Evolutionary conservation across 2,329 filamentous ascomycete genomes (phyloP), one percentile per base, ranked within the genome.

Genomic region (Cytospora mali): DNA sequence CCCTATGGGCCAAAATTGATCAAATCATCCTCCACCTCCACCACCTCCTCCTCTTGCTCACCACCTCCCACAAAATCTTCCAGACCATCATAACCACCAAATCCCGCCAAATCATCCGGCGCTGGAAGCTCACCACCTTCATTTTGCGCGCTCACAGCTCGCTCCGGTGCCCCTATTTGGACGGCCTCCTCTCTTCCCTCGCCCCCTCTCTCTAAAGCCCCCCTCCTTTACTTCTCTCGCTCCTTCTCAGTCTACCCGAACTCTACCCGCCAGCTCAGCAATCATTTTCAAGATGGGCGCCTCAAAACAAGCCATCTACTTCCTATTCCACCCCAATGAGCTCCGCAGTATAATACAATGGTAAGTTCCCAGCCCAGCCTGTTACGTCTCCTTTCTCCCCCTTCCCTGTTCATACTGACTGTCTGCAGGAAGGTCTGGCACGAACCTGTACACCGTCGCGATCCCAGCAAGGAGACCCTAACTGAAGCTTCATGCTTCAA

Each of bases 361-460:
- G 93, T 95, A 82, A 69, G 80, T 31, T 18, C 18, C n/a, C 55
- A 33, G 52, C 23, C 27, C 27, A 10, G 4, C 29, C n/a, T 21
- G 5, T 29, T 72, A 61, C 48, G 46, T 23, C 39, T 55, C 27
- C 46, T 16, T 48, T 18, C 55, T 65, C n/a, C n/a, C n/a, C n/a
- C 46, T 61, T 42, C 50, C 46, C 18, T 29, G 42, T 48, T 18
- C 46, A 46, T 66, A 55, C 64, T 64, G 68, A 67, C 56, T 53
- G 53, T 66, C 55, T 53, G 55, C 72, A 97, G 93, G 93, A 97
- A 96, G 80, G 80, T 96, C 70, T 98, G 93, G 93, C 95, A 98
- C 80, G 92, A 96, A 67, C 90, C 95, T 14, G 92, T 97, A 23
- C 92, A 98, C 80, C 85, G 84, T 73, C 91, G 94, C 73, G 85